phyloP scores from a whole-genome alignment of 768 basidiomycete species.

The Lentinula boryana region DNA sequence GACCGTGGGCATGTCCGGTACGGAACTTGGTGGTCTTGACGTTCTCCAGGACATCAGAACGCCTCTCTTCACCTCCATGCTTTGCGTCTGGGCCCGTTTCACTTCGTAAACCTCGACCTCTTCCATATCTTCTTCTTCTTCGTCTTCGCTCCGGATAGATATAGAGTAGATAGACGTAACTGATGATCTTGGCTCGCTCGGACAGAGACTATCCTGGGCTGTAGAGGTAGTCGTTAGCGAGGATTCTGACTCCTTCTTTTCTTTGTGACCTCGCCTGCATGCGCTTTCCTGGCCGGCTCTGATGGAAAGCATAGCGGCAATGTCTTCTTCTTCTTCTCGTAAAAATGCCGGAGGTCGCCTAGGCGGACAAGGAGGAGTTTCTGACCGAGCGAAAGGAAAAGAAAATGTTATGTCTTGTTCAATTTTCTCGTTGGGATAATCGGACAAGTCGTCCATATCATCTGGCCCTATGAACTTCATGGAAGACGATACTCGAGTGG shows the following conservation, averaged over 20 bases:
- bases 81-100: conserved; percentile 40
- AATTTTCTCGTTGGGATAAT: not conserved
- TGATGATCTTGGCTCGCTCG: conserved; percentile 12
- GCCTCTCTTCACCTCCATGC: conserved; percentile 44
- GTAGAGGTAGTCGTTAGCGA: conserved; percentile 21
- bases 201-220: conserved; percentile 7
- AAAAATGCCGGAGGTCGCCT: not conserved
- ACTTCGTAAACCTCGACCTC: conserved; percentile 36
- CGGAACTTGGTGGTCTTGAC: conserved; percentile 12
- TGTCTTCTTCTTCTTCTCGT: conserved; percentile 10
- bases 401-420: conserved; percentile 1
- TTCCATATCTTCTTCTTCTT: conserved; percentile 18
- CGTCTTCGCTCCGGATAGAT: conserved; percentile 12
- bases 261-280: conserved; percentile 16
- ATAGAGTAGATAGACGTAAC: conserved; percentile 14
- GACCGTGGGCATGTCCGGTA: conserved; percentile 15
- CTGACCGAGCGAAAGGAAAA: conserved; percentile 1
- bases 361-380: not conserved
- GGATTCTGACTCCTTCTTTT: conserved; percentile 25
- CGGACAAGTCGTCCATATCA: not conserved
- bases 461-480: not conserved
- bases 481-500: not conserved
- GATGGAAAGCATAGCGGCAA: conserved; percentile 18
- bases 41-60: conserved; percentile 29
- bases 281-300: conserved; percentile 18